Evolutionary conservation across 2,329 filamentous ascomycete genomes (phyloP).

Genomic region (Drechslerella dactyloides): DNA sequence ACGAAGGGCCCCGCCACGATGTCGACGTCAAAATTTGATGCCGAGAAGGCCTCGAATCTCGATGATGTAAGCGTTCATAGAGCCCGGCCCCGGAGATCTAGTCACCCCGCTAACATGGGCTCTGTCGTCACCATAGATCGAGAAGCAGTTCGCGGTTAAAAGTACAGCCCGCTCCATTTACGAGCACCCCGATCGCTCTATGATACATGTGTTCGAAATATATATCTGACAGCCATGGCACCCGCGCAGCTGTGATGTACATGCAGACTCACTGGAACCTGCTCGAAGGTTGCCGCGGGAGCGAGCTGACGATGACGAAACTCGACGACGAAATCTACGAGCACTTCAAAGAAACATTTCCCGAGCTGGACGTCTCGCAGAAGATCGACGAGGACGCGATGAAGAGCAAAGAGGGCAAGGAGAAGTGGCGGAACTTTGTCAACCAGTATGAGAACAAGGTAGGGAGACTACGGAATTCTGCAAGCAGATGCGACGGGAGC

Average conservation of each 20-base stretch:
- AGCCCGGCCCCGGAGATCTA: background rate
- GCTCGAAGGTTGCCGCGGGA: conserved; percentile 87
- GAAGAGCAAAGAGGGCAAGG: conserved; percentile 97
- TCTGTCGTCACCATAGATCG: conserved; percentile 70
- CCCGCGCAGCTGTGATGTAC: conserved; percentile 77
- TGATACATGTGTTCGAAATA: background rate
- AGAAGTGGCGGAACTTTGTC: conserved; percentile 93
- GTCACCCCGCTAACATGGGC: background rate
- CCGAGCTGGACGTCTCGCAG: conserved; percentile 83
- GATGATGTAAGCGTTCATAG: conserved; percentile 16
- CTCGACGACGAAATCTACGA: conserved; percentile 93
- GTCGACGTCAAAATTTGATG: conserved; percentile 25
- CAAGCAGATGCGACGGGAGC: background rate
- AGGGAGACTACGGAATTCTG: conserved; percentile 4
- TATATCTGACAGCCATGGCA: background rate
- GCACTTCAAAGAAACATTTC: conserved; percentile 85
- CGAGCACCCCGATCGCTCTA: conserved; percentile 38
- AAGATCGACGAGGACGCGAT: conserved; percentile 89
- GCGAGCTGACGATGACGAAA: conserved; percentile 87
- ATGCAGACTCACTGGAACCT: conserved; percentile 97
- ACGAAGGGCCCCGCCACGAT: conserved; percentile 16
- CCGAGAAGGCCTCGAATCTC: conserved; percentile 8
- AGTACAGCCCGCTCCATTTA: conserved; percentile 62
- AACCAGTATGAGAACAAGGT: conserved; percentile 85
- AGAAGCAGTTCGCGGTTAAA: conserved; percentile 99